Base-by-base conservation (phyloP, 352 stramenopile species). In the Globisporangium megalacanthum region DNA sequence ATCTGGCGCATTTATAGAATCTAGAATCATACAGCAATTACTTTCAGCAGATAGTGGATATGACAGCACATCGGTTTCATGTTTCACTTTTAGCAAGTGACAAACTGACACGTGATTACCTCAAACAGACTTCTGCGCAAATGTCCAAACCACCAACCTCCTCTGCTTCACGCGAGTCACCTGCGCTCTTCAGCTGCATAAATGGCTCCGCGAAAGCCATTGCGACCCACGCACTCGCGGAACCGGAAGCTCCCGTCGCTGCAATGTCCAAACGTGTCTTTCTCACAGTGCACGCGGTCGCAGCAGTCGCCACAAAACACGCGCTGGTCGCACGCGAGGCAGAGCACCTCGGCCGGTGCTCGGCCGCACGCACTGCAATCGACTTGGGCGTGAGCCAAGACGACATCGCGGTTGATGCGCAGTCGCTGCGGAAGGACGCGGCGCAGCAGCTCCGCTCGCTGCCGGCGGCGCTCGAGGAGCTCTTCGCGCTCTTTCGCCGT, bases 241-340 rank as follows among this genome's bases (percentile, higher is more conserved):
- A 74, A 86, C 7, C 64, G 65, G 20, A 84, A 72, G 7, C 68
- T 60, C 3, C 39, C 61, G n/a, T 63, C 52, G 31, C 81, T 37
- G 33, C 4, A 67, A 44, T 84, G 72, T 6, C 10, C 41, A 5
- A 75, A 45, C 52, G 67, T 76, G 6, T 22, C 37, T 22, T 56
- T 36, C 25, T 65, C 46, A 17, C 54, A 75, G 37, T 89, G 78
- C 4, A 67, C 54, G 1, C 8, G 36, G 47, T 89, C 78, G 33
- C 78, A 86, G 47, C 78, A 89, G 0, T 39, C 52, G 1, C 77
- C 68, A 46, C 78, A 86, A 22, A 73, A 81, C 36, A 39, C 31
- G 4, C 29, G 11, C 6, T 19, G 49, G 9, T 54, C 47, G 35
- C 78, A 89, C 20, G 65, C 64, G 1, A 75, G 46, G 54, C 75